Evolutionary conservation across 2,329 filamentous ascomycete species (phyloP).

Genomic region (Fusarium sp.): DNA sequence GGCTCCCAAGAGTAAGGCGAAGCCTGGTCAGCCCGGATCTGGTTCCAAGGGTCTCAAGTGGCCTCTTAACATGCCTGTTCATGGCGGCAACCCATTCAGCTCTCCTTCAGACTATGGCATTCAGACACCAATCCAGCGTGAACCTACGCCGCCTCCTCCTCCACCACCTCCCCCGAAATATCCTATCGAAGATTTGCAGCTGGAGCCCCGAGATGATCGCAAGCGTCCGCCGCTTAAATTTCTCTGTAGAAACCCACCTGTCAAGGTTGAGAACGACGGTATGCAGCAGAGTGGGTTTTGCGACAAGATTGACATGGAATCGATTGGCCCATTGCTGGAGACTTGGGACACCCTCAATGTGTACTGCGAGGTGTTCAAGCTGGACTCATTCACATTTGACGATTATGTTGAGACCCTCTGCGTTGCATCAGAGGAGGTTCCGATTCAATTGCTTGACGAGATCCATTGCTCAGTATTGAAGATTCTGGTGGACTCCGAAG

Average conservation of each 20-base stretch:
- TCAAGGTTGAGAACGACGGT: constrained; percentile 54
- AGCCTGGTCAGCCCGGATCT: constrained; percentile 50
- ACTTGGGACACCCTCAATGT: constrained; percentile 98
- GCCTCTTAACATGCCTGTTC: constrained; percentile 44
- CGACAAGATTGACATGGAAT: constrained; percentile 78
- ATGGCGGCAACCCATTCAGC: constrained; percentile 59
- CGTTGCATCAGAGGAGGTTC: constrained; percentile 75
- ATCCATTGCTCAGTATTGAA: constrained; percentile 93
- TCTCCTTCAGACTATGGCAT: constrained; percentile 56
- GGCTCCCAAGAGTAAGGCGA: constrained; percentile 74
- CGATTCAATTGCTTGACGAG: constrained; percentile 88
- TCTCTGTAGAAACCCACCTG: constrained; percentile 72
- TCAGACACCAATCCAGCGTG: constrained; percentile 39
- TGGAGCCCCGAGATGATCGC: constrained; percentile 72
- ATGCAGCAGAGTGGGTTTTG: constrained; percentile 18
- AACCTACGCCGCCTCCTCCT: constrained; percentile 65
- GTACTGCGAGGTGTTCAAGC: constrained; percentile 92
- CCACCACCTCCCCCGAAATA: constrained; percentile 87
- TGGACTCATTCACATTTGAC: constrained; percentile 98
- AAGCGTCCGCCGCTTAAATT: constrained; percentile 82
- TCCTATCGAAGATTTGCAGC: constrained; percentile 91
- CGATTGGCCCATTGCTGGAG: constrained; percentile 86
- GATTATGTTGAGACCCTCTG: constrained; percentile 92
- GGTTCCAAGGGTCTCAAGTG: constrained; percentile 57
- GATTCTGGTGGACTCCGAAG: constrained; percentile 79